Base-by-base conservation (phyloP, 2,329 filamentous ascomycete species). In the Coniosporium tulheliwenetii region DNA sequence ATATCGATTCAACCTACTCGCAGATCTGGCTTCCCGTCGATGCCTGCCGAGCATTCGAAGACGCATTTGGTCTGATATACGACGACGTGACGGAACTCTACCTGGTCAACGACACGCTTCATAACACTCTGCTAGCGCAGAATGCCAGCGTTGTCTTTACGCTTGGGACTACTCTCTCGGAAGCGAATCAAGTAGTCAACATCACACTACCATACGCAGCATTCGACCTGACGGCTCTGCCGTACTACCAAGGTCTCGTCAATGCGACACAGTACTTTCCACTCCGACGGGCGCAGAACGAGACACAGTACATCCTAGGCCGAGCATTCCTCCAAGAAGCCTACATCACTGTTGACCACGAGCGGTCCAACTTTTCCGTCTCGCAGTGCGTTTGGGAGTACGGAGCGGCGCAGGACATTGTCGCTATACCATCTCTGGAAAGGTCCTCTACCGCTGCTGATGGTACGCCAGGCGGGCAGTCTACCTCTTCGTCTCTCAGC, bases 321-420 rank as follows among this genome's bases (percentile, higher is more conserved):
- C 69, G 79, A 30, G 70, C 73, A 0, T 84, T 85, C 47, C 60
- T 85, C 41, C 81, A 85, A 52, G 79, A 85, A 56, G 71, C 79
- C 2, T 70, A 70, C 44, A 44, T 71, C 38, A 59, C 56, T 2
- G 65, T 68, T 5, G 65, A 70, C 44, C 70, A 64, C 55, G 66
- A 70, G 45, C 57, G 63, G 10, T 50, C 58, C 19, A 61, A 59
- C 30, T 70, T 70, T 52, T 64, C 62, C 26, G 51, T 70, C 2
- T 65, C 60, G 12, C 64, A 63, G 40, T 46, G 50, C 43, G 50
- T 52, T 38, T 62, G 55, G 52, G 49, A 45, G 1, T 53, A 50
- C 41, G 56, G 52, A 35, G 47, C 48, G 32, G 36, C 43, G 12
- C 36, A 51, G 14, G 40, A 53, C 14, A 51, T 64, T 26, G 42